Evolutionary conservation across 441 rosid species (phyloP).

Genomic region (Heliophila coronopifolia): DNA sequence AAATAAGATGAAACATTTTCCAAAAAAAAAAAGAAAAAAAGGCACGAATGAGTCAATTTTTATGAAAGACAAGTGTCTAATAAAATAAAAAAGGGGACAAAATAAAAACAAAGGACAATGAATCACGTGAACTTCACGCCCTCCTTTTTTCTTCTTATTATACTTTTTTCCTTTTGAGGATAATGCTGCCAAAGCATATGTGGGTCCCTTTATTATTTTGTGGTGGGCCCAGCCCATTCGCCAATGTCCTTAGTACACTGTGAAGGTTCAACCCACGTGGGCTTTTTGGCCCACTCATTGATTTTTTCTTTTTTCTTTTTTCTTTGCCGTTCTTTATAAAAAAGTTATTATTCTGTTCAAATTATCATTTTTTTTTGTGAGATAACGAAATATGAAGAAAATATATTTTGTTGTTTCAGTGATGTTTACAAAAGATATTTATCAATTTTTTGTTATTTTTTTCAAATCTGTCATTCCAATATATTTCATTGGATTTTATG

Average conservation of each 20-base stretch:
- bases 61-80: constrained; percentile 19
- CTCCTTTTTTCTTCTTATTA: not conserved
- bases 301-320: not conserved
- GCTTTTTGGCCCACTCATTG: constrained; percentile 24
- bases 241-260: constrained; percentile 6
- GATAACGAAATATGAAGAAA: not conserved
- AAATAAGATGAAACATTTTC: too few species aligned
- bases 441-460: not conserved
- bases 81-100: not conserved
- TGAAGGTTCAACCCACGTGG: constrained; percentile 24
- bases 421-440: constrained; percentile 12
- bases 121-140: constrained; percentile 28
- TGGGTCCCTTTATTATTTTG: constrained; percentile 6
- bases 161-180: not conserved
- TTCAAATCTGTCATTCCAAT: not conserved
- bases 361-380: constrained; percentile 9
- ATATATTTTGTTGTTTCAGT: not conserved
- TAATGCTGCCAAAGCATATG: constrained; percentile 5
- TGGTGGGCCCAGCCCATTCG: constrained; percentile 28
- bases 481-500: not conserved
- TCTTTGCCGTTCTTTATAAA: not conserved
- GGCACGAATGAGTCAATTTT: constrained; percentile 19
- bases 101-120: constrained; percentile 16
- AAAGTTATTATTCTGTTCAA: not conserved
- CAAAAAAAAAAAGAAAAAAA: not conserved